A percentile compares a stretch with the other conserved stretches of the same genome.
Evolutionary conservation across 345 rosid genomes (phyloP).

Genomic region (Linum usitatissimum): DNA sequence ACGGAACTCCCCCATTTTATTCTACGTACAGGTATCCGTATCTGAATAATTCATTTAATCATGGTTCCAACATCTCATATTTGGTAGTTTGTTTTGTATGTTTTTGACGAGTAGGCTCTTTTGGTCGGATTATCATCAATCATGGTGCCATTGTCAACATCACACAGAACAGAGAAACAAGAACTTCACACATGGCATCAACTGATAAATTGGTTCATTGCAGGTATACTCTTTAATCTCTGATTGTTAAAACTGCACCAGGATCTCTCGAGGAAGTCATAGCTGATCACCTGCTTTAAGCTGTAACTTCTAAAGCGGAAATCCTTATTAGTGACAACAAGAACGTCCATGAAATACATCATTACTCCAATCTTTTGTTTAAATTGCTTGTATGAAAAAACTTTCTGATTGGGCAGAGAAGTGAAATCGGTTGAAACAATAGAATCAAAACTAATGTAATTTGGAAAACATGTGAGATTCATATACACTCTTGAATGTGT

Average conservation of each 20-base stretch:
- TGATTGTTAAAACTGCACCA: too few species aligned
- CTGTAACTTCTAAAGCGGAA: not conserved
- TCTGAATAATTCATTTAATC: slow-evolving; percentile 9
- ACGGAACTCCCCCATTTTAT: slow-evolving; percentile 44
- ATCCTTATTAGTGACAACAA: not conserved
- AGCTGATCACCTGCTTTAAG: not conserved
- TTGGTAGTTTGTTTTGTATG: slow-evolving; percentile 1
- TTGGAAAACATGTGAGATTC: not conserved
- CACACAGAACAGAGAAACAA: slow-evolving; percentile 78
- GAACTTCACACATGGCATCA: slow-evolving; percentile 70
- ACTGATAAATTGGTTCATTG: slow-evolving; percentile 68
- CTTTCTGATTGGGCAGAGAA: not conserved
- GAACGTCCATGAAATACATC: not conserved
- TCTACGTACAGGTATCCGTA: slow-evolving; percentile 53
- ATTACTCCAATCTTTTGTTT: too few species aligned
- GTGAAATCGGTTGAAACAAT: not conserved
- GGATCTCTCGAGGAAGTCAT: not conserved
- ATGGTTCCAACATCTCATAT: not conserved
- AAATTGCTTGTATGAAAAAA: too few species aligned
- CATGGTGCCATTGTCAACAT: slow-evolving; percentile 74
- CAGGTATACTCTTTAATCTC: slow-evolving; percentile 38
- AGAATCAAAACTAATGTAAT: not conserved
- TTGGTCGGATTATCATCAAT: slow-evolving; percentile 68
- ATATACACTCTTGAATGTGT: not conserved
- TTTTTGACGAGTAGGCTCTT: slow-evolving; percentile 38